A percentile compares a stretch with the other conserved stretches of the same genome.
Conservation (phyloP, 352 stramenopile species). For the Phytophthora pseudosyringae region DNA sequence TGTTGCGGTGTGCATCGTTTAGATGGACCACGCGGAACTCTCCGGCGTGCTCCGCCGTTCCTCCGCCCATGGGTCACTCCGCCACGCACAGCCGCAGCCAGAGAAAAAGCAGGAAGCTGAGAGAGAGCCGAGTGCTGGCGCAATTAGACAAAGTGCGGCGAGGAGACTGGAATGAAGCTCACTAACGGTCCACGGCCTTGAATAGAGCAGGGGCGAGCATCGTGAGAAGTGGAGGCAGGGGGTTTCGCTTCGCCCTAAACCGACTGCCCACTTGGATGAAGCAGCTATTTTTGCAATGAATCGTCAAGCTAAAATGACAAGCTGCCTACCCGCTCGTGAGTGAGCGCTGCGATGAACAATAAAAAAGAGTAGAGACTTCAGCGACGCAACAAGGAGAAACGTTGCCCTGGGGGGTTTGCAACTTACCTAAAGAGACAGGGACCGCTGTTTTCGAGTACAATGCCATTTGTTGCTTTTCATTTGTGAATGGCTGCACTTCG, state of each 20-base stretch:
- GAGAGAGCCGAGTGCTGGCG: constrained; percentile 6
- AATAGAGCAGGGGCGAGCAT: constrained; percentile 20
- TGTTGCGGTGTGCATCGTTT: constrained; percentile 62
- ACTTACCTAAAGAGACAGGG: constrained; percentile 6
- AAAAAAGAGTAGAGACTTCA: not conserved
- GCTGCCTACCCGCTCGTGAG: too few relatives aligned
- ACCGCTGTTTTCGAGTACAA: not conserved
- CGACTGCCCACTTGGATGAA: not conserved
- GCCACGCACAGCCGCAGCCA: constrained; percentile 10
- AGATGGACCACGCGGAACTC: constrained; percentile 73
- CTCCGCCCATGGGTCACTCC: constrained; percentile 31
- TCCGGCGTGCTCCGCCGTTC: constrained; percentile 17
- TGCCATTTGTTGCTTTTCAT: not conserved
- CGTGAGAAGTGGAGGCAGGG: constrained; percentile 24
- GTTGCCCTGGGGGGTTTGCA: not conserved
- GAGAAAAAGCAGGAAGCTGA: constrained; percentile 4
- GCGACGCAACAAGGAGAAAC: not conserved
- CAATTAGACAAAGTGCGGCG: constrained; percentile 1
- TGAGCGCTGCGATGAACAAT: too few relatives aligned
- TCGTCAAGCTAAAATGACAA: constrained; percentile 7
- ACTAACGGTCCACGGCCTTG: constrained; percentile 15
- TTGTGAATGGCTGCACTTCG: not conserved
- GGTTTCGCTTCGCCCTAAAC: constrained; percentile 21
- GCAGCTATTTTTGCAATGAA: constrained; percentile 22
- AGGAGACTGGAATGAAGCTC: constrained; percentile 10